Base-by-base conservation (phyloP, 345 rosid genomes). In the Eucalyptus regnans region DNA sequence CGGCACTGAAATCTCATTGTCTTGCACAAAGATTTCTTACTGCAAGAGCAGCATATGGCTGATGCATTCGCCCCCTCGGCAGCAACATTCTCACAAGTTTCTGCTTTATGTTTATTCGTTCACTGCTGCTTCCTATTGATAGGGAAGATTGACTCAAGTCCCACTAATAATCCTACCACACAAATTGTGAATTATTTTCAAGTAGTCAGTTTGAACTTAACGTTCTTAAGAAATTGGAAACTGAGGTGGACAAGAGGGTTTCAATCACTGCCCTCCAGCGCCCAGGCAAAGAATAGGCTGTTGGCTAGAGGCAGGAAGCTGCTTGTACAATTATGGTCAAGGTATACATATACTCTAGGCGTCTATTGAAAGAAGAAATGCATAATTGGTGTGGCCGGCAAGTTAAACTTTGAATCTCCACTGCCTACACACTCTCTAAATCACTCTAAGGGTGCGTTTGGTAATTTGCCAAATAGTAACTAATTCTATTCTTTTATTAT, bases 1-100 rank as follows among this genome's bases (percentile, higher is more conserved):
- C 94, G 95, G 92, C 98, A 96, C 89, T 92, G 94, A 89, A 99
- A 97, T 90, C 93, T 95, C 25, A 87, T 90, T 52, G 97, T 96
- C 93, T 96, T 97, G 91, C 99, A 97, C 87, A 90, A 89, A 33
- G 99, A 97, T 87, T 89, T 92, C 90, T 88, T 95, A 89, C 96
- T 94, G 86, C 99, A 97, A 12, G 96, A 94, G 94, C 99, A 96
- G 89, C 99, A 97, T 37, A 87, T 90, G n/a, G 88, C 91, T 16
- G 92, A 87, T 86, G 43, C 90, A 60, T 76, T 89, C 90, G 90
- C 66, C 84, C 88, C 91, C 9, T 17, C 86, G 54, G 91, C 88
- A 60, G 91, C 91, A 22, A 64, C 79, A 89, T 87, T 92, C 46
- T 90, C 94, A 50, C 94, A 92, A 87, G 48, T 87, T 88, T 95